A percentile compares a stretch with the other conserved stretches of the same genome.
phyloP scores from a whole-genome alignment of 2,329 filamentous ascomycete genomes.

The Colletotrichum tanaceti region DNA sequence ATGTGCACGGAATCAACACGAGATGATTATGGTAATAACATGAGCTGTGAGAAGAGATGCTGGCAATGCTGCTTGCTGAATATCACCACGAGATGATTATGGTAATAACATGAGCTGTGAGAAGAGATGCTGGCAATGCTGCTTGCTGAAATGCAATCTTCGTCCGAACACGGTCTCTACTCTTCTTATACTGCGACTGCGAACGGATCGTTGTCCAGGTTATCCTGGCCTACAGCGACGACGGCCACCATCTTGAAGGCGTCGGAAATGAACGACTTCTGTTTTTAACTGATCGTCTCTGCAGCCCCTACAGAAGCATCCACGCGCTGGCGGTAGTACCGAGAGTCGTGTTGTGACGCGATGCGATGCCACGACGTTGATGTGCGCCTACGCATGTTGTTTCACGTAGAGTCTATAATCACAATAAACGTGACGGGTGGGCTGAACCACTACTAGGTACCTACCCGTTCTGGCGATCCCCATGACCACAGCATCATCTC shows the following conservation, averaged over 20 bases:
- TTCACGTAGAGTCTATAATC: conserved; percentile 20
- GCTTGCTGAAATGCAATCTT: neutral
- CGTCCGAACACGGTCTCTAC: neutral
- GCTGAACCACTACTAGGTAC: neutral
- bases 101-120: no score
- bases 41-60: no score
- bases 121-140: neutral
- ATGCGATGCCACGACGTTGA: neutral
- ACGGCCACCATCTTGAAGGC: neutral
- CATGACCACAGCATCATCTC: neutral
- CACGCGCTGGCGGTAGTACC: neutral
- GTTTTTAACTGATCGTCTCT: conserved; percentile 5
- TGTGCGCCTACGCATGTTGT: neutral
- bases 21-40: no score
- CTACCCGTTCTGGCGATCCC: neutral
- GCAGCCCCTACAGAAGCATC: neutral
- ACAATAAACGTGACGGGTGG: neutral
- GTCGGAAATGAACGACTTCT: conserved; percentile 4
- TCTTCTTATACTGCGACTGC: conserved; percentile 6
- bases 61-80: no score
- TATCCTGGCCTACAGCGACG: neutral
- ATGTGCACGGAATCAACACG: no score
- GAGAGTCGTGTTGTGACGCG: conserved; percentile 1
- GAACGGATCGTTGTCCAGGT: neutral
- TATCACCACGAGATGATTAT: no score